A percentile compares a stretch with the other conserved stretches of the same genome.
phyloP scores from a whole-genome alignment of 352 stramenopile species.

The Phytopythium mirpurense region DNA sequence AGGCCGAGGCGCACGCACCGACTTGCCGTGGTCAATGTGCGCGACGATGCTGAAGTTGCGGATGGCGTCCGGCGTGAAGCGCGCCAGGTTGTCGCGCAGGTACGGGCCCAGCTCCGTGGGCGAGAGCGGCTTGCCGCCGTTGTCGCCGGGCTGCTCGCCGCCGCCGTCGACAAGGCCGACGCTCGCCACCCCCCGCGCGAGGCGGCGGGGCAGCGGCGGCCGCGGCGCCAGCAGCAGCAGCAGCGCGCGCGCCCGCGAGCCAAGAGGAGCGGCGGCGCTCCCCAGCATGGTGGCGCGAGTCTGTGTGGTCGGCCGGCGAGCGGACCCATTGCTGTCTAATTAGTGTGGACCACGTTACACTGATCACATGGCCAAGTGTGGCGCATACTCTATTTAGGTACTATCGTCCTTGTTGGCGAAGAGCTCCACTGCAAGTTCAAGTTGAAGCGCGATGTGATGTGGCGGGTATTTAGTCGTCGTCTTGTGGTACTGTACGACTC shows the following conservation, averaged over 20 bases:
- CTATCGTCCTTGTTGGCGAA: too few relatives aligned
- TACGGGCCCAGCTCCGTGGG: conserved; percentile 54
- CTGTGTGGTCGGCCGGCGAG: not conserved
- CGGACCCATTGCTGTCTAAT: too few relatives aligned
- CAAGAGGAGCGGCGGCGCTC: not conserved
- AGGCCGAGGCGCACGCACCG: conserved; percentile 51
- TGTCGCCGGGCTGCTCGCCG: conserved; percentile 6
- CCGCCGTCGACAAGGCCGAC: not conserved
- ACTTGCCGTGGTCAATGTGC: conserved; percentile 91
- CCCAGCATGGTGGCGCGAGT: not conserved
- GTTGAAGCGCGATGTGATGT: too few relatives aligned
- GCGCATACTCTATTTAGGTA: too few relatives aligned
- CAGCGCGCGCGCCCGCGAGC: conserved; percentile 4
- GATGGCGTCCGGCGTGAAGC: conserved; percentile 70
- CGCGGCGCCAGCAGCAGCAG: not conserved
- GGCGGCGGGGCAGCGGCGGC: not conserved
- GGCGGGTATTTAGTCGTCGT: too few relatives aligned
- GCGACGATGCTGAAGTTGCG: conserved; percentile 91
- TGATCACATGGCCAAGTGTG: too few relatives aligned
- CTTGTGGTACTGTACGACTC: too few relatives aligned
- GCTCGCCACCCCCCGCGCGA: not conserved
- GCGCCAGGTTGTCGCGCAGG: conserved; percentile 50
- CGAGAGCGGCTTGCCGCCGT: conserved; percentile 23
- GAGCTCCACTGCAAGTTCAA: too few relatives aligned
- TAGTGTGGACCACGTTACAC: too few relatives aligned